phyloP scores from a whole-genome alignment of 768 basidiomycete genomes.

The Hortiboletus flavorubellus region DNA sequence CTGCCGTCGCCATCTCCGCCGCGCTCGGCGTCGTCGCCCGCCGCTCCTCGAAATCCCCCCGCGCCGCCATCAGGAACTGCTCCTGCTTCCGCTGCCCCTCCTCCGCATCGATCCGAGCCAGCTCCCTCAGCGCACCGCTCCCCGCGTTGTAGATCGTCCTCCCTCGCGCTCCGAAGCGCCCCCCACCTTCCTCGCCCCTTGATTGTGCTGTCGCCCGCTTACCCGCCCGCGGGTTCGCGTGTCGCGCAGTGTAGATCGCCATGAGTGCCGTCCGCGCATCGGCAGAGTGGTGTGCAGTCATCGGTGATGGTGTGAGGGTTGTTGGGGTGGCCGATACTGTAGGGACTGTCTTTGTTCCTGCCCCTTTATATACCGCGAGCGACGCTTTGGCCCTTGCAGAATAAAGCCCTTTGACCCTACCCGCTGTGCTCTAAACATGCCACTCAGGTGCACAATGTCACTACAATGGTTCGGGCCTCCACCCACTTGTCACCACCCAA shows the following conservation, averaged over 20 bases:
- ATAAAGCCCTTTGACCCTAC: slow-evolving; percentile 5
- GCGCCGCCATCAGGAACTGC: slow-evolving; percentile 7
- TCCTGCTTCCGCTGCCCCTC: slow-evolving; percentile 11
- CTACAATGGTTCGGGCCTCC: background rate
- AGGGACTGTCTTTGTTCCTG: background rate
- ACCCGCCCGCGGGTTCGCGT: slow-evolving; percentile 19
- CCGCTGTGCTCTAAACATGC: slow-evolving; percentile 9
- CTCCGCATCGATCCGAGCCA: slow-evolving; percentile 22
- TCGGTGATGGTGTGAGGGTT: background rate
- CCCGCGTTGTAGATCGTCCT: slow-evolving; percentile 30
- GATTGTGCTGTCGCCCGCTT: background rate
- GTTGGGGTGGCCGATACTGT: background rate
- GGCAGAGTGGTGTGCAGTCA: slow-evolving; percentile 28
- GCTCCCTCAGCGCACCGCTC: slow-evolving; percentile 1
- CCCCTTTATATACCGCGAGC: slow-evolving; percentile 25
- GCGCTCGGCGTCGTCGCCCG: background rate
- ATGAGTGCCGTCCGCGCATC: slow-evolving; percentile 35
- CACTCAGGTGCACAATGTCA: background rate
- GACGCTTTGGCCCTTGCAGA: slow-evolving; percentile 16
- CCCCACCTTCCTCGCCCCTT: background rate
- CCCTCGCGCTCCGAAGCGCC: slow-evolving; percentile 16
- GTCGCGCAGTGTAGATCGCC: slow-evolving; percentile 26
- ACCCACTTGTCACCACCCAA: background rate
- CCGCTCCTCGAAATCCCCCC: background rate
- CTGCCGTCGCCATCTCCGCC: background rate